phyloP scores from a whole-genome alignment of 2,329 filamentous ascomycete species.

The Talaromyces marneffei region DNA sequence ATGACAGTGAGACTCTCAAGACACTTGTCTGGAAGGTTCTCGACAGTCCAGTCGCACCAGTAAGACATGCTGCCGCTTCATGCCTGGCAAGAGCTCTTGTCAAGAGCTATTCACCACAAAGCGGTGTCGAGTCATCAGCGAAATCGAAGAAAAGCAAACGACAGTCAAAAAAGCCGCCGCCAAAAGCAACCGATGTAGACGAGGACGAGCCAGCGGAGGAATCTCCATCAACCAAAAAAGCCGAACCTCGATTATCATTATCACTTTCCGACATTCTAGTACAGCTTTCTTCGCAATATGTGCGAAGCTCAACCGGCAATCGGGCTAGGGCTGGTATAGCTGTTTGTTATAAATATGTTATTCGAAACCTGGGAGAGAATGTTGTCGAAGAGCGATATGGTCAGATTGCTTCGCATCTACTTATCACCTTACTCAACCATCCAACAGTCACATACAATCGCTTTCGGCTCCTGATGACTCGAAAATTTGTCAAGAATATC shows the following conservation, averaged over 20 bases:
- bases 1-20: conserved; percentile 86
- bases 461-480: conserved; percentile 76
- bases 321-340: conserved; percentile 75
- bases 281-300: conserved; percentile 74
- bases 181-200: conserved; percentile 56
- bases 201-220: conserved; percentile 71
- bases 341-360: conserved; percentile 76
- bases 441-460: conserved; percentile 73
- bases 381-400: conserved; percentile 79
- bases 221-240: conserved; percentile 62
- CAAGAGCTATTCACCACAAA: conserved; percentile 66
- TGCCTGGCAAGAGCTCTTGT: conserved; percentile 79
- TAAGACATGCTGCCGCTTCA: conserved; percentile 79
- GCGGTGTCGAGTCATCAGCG: conserved; percentile 47
- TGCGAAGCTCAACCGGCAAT: conserved; percentile 70
- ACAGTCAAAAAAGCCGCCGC: conserved; percentile 56
- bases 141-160: conserved; percentile 68
- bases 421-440: conserved; percentile 72
- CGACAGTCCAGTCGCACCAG: conserved; percentile 67
- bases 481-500: conserved; percentile 77
- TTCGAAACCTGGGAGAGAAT: conserved; percentile 72
- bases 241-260: conserved; percentile 63
- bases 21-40: conserved; percentile 77
- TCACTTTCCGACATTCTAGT: conserved; percentile 72
- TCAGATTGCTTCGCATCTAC: conserved; percentile 72